Evolutionary conservation across 768 basidiomycete genomes (phyloP), one percentile per base, ranked within the genome.

Genomic region (Candolleomyces efflorescens): DNA sequence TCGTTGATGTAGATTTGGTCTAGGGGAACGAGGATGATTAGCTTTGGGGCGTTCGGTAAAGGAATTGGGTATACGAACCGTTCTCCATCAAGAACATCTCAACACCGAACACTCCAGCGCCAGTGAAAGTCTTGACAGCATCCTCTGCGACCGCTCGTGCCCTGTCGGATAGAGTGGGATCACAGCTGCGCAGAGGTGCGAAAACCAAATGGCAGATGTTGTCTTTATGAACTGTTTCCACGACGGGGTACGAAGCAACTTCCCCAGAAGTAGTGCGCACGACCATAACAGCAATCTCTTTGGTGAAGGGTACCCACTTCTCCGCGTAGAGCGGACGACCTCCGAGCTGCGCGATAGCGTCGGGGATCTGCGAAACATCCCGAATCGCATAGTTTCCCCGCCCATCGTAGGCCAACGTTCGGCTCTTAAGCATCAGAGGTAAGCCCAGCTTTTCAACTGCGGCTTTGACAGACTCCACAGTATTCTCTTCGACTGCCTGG

Each of bases 201-300:
- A 93, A 89, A 6, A 97, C 94, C 20, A 98, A 80, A 64, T 98
- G 90, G 66, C 96, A 94, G 45, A 98, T 88, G 65, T 87, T 95
- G 50, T 97, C 83, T 73, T 90, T 91, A 71, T 98, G 97, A 6
- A 98, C 78, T 0, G 97, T 98, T 73, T 99, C 94, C 13, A 98
- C 97, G 5, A 84, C 85, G 12, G 95, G 94, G 67, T 99, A 98
- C 4, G 90, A 90, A 45, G 72, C 69, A 2, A 94, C 85, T 54
- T 90, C 82, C 3, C 93, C 96, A 15, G 73, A 69, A 5, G 77
- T 77, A 15, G 89, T 85, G 36, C 92, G 85, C 2, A 97, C 95
- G 11, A 98, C 97, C 91, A 99, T 97, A 37, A 98, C 94, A 0
- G 97, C 94, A 36, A 98, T 87, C 70, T 98, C 97, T 64, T 87